Conservation (phyloP, 2,329 filamentous ascomycete species). For the Aquanectria penicillioides region DNA sequence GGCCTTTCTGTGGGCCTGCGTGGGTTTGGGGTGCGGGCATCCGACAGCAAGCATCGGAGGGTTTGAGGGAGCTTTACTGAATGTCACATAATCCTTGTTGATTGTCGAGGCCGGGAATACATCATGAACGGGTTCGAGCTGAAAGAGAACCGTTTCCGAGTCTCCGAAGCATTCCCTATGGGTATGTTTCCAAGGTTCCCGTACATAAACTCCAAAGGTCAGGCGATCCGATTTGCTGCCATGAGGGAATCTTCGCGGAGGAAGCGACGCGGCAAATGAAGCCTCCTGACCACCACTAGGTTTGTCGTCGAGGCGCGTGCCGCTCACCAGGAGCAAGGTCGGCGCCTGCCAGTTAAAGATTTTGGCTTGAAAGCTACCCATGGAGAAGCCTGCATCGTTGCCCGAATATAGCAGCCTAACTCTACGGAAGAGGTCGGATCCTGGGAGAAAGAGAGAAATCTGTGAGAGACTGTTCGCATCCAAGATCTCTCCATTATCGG, state of each 20-base stretch:
- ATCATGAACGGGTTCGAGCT: conserved; percentile 76
- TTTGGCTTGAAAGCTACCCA: conserved; percentile 79
- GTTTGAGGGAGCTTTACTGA: conserved; percentile 70
- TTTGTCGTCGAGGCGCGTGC: conserved; percentile 65
- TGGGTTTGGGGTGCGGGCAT: conserved; percentile 61
- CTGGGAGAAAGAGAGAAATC: conserved; percentile 77
- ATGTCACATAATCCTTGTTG: conserved; percentile 75
- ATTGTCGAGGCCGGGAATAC: conserved; percentile 73
- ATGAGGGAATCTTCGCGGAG: conserved; percentile 68
- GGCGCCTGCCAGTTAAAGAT: conserved; percentile 83
- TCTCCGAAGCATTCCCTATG: conserved; percentile 76
- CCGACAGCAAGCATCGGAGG: conserved; percentile 73
- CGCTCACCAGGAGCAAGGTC: conserved; percentile 76
- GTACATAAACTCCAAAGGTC: conserved; percentile 74
- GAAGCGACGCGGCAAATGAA: conserved; percentile 69
- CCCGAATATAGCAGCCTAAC: conserved; percentile 77
- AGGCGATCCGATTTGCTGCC: conserved; percentile 62
- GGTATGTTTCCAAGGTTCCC: conserved; percentile 75
- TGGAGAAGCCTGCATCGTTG: conserved; percentile 76
- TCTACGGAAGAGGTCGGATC: conserved; percentile 70
- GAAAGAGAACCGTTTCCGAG: conserved; percentile 72
- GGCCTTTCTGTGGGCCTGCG: conserved; percentile 56
- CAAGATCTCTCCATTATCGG: conserved; percentile 68
- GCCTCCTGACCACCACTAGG: conserved; percentile 62
- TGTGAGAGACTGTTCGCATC: conserved; percentile 73